These are phyloP conservation scores for Claviceps capensis DNA, from an alignment of 2,329 filamentous ascomycete genomes.

Conservation along the genomic window DNA sequence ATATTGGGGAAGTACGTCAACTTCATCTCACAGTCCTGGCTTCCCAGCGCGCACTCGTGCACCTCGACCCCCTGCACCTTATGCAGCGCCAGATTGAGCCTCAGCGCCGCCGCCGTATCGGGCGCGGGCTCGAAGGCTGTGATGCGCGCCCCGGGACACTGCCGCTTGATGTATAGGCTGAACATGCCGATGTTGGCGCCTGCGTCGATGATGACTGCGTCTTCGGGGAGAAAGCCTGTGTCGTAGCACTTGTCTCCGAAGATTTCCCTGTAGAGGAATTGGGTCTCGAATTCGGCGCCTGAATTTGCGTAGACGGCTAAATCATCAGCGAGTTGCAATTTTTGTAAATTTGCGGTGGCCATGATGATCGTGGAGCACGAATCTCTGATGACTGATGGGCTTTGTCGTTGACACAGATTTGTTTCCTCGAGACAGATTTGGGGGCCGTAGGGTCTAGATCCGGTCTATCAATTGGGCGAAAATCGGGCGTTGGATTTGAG, in stretches of 20 bases:
- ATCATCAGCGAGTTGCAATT: not conserved
- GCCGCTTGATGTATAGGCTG: slow-evolving; percentile 13
- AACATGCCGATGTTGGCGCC: slow-evolving; percentile 16
- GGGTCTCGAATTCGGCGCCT: slow-evolving; percentile 7
- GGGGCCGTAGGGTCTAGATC: no score
- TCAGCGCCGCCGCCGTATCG: slow-evolving; percentile 7
- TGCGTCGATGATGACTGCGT: slow-evolving; percentile 12
- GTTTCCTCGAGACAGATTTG: no score
- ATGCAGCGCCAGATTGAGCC: slow-evolving; percentile 11
- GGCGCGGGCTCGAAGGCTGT: slow-evolving; percentile 15
- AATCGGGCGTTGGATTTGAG: no score
- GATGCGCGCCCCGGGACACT: slow-evolving; percentile 12
- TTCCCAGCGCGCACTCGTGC: slow-evolving; percentile 7
- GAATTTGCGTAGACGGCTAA: slow-evolving; percentile 5
- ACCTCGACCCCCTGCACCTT: slow-evolving; percentile 5
- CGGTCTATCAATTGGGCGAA: no score
- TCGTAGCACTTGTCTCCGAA: slow-evolving; percentile 12
- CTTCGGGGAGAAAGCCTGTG: slow-evolving; percentile 4
- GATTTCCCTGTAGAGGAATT: slow-evolving; percentile 12
- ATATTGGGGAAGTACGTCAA: slow-evolving; percentile 11
- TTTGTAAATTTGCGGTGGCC: not conserved
- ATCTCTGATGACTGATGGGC: no score
- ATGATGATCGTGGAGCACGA: not conserved
- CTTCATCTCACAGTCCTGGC: not conserved
- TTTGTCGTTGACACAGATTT: no score